A percentile compares a stretch with the other conserved stretches of the same genome.
phyloP scores from a whole-genome alignment of 208 protist species.

The Leishmania tropica region DNA sequence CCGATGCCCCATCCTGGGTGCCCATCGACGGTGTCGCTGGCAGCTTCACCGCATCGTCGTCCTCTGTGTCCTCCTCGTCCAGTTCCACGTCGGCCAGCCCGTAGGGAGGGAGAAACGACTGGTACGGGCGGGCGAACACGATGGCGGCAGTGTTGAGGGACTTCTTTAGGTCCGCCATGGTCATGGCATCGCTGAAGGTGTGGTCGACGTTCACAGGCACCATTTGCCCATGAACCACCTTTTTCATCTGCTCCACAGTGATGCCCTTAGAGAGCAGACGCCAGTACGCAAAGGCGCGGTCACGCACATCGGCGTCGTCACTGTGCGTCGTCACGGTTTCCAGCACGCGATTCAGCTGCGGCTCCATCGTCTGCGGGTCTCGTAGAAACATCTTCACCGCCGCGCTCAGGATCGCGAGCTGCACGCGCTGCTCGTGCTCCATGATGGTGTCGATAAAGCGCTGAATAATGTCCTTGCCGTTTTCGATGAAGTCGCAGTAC shows the following conservation, averaged over 20 bases:
- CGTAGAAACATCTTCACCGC: constrained; percentile 99
- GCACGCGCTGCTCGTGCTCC: constrained; percentile 76
- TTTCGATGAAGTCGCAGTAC: constrained; percentile 97
- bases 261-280: constrained; percentile 97
- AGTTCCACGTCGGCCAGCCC: constrained; percentile 57
- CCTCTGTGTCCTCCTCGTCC: constrained; percentile 75
- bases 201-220: constrained; percentile 93
- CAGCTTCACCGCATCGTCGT: constrained; percentile 50
- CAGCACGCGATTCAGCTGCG: constrained; percentile 66
- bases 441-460: constrained; percentile 96
- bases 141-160: constrained; percentile 94
- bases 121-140: constrained; percentile 96
- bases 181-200: constrained; percentile 91
- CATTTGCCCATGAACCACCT: constrained; percentile 84
- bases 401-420: constrained; percentile 95
- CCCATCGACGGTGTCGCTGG: constrained; percentile 33
- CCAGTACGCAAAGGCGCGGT: constrained; percentile 99
- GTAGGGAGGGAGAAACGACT: constrained; percentile 93
- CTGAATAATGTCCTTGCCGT: constrained; percentile 94
- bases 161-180: constrained; percentile 90
- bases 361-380: constrained; percentile 69
- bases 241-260: constrained; percentile 94
- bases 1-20: constrained; percentile 4
- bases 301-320: constrained; percentile 98
- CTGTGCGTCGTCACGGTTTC: constrained; percentile 79